phyloP scores from a whole-genome alignment of 2,329 filamentous ascomycete genomes.

The Diaporthe sp. region DNA sequence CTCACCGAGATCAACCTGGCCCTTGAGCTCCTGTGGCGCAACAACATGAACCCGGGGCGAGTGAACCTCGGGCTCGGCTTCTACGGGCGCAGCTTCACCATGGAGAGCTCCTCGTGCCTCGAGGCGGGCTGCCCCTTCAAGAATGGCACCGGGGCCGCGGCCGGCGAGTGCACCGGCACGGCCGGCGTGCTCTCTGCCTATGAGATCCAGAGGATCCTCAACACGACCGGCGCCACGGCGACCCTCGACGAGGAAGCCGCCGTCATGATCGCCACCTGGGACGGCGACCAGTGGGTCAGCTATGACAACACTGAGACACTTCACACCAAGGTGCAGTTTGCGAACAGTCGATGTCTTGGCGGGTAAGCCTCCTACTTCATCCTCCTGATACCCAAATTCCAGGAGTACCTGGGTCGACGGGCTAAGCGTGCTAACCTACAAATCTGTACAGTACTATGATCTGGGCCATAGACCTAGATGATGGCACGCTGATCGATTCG shows the following conservation, averaged over 20 bases:
- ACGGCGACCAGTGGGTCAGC: background rate
- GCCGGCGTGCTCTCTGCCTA: background rate
- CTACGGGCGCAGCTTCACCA: slow-evolving; percentile 10
- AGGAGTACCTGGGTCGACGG: no score
- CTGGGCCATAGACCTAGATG: background rate
- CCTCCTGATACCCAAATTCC: no score
- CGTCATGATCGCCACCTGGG: background rate
- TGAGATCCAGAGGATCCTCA: background rate
- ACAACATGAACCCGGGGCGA: background rate
- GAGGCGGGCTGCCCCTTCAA: background rate
- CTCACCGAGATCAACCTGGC: slow-evolving; percentile 48
- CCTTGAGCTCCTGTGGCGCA: background rate
- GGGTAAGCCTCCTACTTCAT: background rate
- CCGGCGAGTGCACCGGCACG: background rate
- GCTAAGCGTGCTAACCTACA: no score
- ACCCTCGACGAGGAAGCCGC: background rate
- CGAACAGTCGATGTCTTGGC: background rate
- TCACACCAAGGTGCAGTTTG: background rate
- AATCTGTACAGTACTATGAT: background rate
- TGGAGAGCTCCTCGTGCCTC: background rate
- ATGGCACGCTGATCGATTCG: no score
- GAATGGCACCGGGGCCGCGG: slow-evolving; percentile 41
- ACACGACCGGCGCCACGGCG: background rate
- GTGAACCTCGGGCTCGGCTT: background rate
- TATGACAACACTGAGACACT: background rate